Evolutionary conservation across 805 yeast species (phyloP), one percentile per base, ranked within the genome.

Genomic region (Candida manassasensis): DNA sequence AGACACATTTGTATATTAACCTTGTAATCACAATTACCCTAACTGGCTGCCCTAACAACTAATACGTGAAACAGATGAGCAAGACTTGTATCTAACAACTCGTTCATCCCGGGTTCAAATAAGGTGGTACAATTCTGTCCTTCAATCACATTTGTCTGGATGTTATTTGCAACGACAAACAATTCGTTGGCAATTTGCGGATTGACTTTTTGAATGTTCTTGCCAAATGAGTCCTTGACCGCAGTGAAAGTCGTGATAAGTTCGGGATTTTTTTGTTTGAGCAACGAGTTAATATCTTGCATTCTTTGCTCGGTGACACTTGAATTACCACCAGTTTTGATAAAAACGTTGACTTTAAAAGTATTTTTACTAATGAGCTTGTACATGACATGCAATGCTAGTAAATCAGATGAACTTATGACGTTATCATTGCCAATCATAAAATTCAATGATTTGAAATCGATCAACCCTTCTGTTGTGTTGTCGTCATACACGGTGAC

Each of bases 331-430:
- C 38, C 32, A 1, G 47, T 30, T 17, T 41, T 44, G 7, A 57
- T 45, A 29, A 43, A 54, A 17, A 58, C 37, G 28, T 52, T 56
- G 3, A 59, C 40, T 9, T 30, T 25, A 0, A 39, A 14, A 6
- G 46, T 32, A 7, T 37, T 38, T 18, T 41, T 42, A 4, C 46
- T 37, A 17, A 43, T 28, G 29, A 62, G 42, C 30, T 48, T 52
- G 26, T 44, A 45, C 19, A 52, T 52, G 29, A 58, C 36, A 34
- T 58, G 55, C 9, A 64, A 40, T 2, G 61, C 49, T 27, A 63
- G 52, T 28, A 62, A 48, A 37, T 64, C 70, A 21, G 59, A 56
- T 2, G 55, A 39, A 39, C 63, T 58, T 34, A 63, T 45, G 9
- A 56, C 39, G 40, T 61, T 61, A 34, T 55, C 61, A 39, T 59